phyloP scores from a whole-genome alignment of 179 eudicot species.

The Nepenthes alata region DNA sequence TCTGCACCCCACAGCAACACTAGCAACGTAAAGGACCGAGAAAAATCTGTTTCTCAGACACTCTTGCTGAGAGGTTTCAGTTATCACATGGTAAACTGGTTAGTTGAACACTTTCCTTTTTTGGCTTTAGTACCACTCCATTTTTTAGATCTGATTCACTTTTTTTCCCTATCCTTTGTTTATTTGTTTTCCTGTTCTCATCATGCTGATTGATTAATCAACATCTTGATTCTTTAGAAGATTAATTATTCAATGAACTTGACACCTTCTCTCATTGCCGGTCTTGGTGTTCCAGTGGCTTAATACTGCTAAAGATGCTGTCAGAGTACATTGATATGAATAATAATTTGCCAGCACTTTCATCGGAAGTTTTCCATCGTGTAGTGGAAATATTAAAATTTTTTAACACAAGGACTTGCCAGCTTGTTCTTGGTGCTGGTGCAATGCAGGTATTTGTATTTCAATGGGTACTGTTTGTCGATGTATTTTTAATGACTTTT shows the following conservation, averaged over 20 bases:
- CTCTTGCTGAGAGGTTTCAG: constrained; percentile 53
- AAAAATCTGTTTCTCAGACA: constrained; percentile 34
- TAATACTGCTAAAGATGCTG: constrained; percentile 90
- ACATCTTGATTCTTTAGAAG: background rate
- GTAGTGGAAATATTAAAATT: constrained; percentile 89
- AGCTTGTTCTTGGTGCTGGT: constrained; percentile 98
- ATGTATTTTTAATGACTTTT: too few relatives aligned
- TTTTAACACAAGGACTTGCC: constrained; percentile 90
- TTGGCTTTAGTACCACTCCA: background rate
- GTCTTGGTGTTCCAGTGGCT: constrained; percentile 55
- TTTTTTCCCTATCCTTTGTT: constrained; percentile 1
- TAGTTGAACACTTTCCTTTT: constrained; percentile 11
- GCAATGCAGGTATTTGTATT: constrained; percentile 83
- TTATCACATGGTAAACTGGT: constrained; percentile 99
- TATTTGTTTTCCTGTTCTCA: too few relatives aligned
- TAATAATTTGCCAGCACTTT: constrained; percentile 61
- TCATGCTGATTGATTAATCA: too few relatives aligned
- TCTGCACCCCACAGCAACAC: constrained; percentile 27
- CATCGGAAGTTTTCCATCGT: constrained; percentile 89
- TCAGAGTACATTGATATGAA: constrained; percentile 96
- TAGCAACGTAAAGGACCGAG: constrained; percentile 34
- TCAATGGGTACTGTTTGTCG: background rate
- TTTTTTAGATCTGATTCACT: background rate
- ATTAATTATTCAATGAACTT: too few relatives aligned
- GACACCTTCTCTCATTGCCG: background rate